phyloP scores from a whole-genome alignment of 345 rosid species.

The Rubroshorea leprosula region DNA sequence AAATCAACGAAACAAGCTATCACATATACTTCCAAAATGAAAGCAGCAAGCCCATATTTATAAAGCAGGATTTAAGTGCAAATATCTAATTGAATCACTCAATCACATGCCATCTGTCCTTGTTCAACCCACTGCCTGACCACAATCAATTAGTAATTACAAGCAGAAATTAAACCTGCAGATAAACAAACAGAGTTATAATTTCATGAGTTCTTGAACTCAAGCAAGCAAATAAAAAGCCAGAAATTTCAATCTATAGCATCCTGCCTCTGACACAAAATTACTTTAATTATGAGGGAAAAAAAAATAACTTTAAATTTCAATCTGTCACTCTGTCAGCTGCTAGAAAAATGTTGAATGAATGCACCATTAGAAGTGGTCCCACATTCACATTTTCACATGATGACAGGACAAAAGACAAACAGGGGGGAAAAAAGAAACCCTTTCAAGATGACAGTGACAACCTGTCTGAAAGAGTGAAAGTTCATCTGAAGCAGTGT shows the following conservation, averaged over 20 bases:
- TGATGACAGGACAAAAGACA: too few species aligned
- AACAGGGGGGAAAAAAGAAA: too few species aligned
- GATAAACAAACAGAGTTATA: conserved; percentile 9
- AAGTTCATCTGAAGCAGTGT: too few species aligned
- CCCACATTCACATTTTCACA: too few species aligned
- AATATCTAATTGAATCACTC: conserved; percentile 7
- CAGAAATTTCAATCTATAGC: background rate
- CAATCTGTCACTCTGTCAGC: too few species aligned
- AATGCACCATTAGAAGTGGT: too few species aligned
- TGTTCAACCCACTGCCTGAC: conserved; percentile 12
- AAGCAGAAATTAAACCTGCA: conserved; percentile 20
- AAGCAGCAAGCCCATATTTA: conserved; percentile 9
- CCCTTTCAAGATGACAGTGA: too few species aligned
- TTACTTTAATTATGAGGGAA: background rate
- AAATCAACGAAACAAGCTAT: conserved; percentile 6
- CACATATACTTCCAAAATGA: conserved; percentile 14
- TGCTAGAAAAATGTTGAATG: too few species aligned
- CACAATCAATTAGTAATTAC: conserved; percentile 16
- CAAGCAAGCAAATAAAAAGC: conserved; percentile 2
- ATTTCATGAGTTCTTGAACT: conserved; percentile 6
- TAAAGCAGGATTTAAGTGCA: conserved; percentile 11
- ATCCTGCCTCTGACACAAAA: background rate
- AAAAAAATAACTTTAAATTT: background rate
- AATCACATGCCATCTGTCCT: conserved; percentile 5
- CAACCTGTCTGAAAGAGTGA: too few species aligned